Base-by-base conservation (phyloP, 2,329 filamentous ascomycete genomes). In the Cadophora malorum region DNA sequence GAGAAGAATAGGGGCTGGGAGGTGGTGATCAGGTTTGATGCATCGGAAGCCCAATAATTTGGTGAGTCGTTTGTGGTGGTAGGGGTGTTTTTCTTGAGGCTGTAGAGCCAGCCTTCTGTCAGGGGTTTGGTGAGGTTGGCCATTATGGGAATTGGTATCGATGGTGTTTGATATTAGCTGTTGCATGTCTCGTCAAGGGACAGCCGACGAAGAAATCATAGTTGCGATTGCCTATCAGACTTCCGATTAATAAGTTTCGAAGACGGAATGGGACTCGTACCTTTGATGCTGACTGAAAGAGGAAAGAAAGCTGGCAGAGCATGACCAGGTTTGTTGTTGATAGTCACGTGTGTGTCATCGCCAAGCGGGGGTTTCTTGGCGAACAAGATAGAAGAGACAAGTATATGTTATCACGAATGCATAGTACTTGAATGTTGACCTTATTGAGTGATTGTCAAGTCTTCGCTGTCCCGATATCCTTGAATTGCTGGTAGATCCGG, bases 21-120 rank as follows among this genome's bases (percentile, higher is more conserved):
- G 21, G 79, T 81, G 5, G 83, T 83, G 65, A 86, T 79, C 64
- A 90, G 80, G 10, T 77, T 78, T 63, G 81, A 79, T 8, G 82
- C 79, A 53, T 84, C 77, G 56, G 76, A 70, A 59, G 80, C 76
- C 71, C 83, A 80, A 75, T 86, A 84, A 49, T 81, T 80, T 19
- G 86, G 86, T 47, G 87, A 81, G 69, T 85, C 82, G 63, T 67
- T 33, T 62, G 23, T 55, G 45, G 69, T 68, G 21, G 50, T 49
- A 2, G 67, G 16, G 6, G 56, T 33, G 35, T 69, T 56, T n/a
- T 38, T 45, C 55, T 71, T 59, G 6, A 72, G 63, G 58, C 63
- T 61, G 14, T 55, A 25, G 25, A 73, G 64, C 72, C 72, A 73
- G 21, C 38, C 62, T 14, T 70, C 63, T n/a, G 65, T 67, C 25